Conservation (phyloP, 2,329 filamentous ascomycete species). For the Pseudopithomyces maydicus region DNA sequence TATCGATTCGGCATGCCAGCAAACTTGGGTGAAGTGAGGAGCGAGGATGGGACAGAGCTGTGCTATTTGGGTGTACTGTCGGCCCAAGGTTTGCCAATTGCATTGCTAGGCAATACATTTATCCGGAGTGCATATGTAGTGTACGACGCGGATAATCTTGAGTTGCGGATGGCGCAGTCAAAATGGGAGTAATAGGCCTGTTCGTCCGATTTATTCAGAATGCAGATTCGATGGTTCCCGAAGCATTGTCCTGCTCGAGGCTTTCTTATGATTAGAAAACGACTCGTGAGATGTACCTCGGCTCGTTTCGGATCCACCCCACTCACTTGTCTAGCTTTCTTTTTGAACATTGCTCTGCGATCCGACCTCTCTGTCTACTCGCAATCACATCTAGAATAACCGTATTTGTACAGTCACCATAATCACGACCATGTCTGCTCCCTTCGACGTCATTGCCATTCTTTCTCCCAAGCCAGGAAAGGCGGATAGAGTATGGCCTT, state of each 20-base stretch:
- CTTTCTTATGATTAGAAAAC: background rate
- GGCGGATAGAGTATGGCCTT: constrained; percentile 31
- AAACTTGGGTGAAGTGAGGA: constrained; percentile 10
- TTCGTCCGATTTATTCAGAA: no score
- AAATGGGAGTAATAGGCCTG: background rate
- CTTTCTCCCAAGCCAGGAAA: constrained; percentile 38
- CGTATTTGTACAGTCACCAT: background rate
- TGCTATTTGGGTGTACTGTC: constrained; percentile 40
- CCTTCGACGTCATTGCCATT: constrained; percentile 38
- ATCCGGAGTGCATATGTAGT: constrained; percentile 18
- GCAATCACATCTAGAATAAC: background rate
- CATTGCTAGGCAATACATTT: constrained; percentile 15
- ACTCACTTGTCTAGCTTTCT: background rate
- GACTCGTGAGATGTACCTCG: constrained; percentile 4
- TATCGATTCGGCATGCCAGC: constrained; percentile 17
- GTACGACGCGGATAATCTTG: constrained; percentile 13
- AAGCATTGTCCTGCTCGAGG: background rate
- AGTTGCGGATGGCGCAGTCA: constrained; percentile 13
- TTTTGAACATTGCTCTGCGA: background rate
- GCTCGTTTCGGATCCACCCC: constrained; percentile 1
- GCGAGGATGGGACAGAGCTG: constrained; percentile 11
- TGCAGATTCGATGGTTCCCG: background rate
- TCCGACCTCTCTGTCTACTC: background rate
- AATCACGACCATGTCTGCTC: constrained; percentile 16
- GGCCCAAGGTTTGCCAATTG: constrained; percentile 6